Evolutionary conservation across 768 basidiomycete genomes (phyloP), one percentile per base, ranked within the genome.

Genomic region (Mycena venus): DNA sequence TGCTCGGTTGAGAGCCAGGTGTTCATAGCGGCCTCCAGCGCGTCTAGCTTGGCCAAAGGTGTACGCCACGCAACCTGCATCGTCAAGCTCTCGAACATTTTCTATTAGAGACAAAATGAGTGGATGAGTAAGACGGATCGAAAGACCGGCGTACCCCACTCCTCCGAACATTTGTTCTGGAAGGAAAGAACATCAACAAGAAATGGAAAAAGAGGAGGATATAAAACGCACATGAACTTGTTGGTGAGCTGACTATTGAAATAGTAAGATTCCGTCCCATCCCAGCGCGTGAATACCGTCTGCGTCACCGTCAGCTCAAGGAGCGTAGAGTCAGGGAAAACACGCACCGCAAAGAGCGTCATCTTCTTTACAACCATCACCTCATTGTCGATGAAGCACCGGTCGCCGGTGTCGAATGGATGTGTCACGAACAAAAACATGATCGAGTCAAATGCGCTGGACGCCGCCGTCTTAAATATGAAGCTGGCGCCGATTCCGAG

Each of bases 371-470:
- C 95, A 32, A 93, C 88, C 36, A 94, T 79, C 72, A 92, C 91
- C 72, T 95, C 93, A 25, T 88, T 91, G 74, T 92, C 92, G 74
- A 95, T 91, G 78, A 95, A 92, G 76, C 91, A 91, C n/a, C 95
- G 89, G 83, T 95, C 95, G 14, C 94, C 94, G 85, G 93, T 76
- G 74, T 94, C 94, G 53, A 70, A 74, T 17, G 75, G 72, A 32
- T 96, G 95, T 3, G 94, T 92, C 47, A 95, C 94, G 79, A 95
- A 95, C 75, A 95, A 81, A 80, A 96, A 94, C 88, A 95, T 92
- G 78, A 95, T 92, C 31, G 94, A 88, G 82, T 95, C 94, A 78
- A 96, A 96, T 21, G 92, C 92, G 66, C 84, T 88, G 73, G 91
- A 91, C 25, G 94, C 92, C 6, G 94, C 83, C 75, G 86, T 90